phyloP scores from a whole-genome alignment of 345 rosid species.

The Aegle marmelos region DNA sequence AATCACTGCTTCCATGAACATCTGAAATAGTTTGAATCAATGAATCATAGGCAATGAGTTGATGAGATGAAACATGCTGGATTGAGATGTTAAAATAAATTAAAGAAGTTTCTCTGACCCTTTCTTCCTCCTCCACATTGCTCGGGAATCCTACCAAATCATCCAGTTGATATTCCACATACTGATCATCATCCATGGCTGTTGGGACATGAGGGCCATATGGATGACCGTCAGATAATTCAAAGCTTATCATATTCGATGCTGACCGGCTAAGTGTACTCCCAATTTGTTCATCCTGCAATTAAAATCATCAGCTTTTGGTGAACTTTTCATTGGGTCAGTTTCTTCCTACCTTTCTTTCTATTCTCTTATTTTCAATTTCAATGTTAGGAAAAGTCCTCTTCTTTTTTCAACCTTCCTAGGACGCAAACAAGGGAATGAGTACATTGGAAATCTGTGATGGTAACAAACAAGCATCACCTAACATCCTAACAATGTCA shows the following conservation, averaged over 20 bases:
- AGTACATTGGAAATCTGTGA: not conserved
- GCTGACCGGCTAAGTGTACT: constrained; percentile 52
- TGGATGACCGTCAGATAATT: constrained; percentile 62
- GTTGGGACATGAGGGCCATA: constrained; percentile 56
- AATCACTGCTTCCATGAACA: constrained; percentile 84
- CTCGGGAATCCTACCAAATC: constrained; percentile 77
- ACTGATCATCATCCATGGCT: constrained; percentile 63
- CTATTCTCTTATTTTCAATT: not conserved
- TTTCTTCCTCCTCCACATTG: constrained; percentile 78
- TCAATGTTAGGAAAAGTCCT: not conserved
- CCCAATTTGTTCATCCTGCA: constrained; percentile 52
- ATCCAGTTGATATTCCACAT: constrained; percentile 77
- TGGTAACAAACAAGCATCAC: not conserved
- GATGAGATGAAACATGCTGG: not conserved
- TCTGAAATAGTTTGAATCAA: constrained; percentile 41
- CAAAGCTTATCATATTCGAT: constrained; percentile 82
- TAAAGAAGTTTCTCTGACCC: constrained; percentile 38
- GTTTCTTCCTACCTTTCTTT: not conserved
- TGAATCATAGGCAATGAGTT: not conserved
- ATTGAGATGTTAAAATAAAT: not conserved
- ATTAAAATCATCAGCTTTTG: constrained; percentile 13
- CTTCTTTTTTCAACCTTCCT: not conserved
- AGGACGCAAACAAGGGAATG: not conserved
- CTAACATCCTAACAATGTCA: not conserved
- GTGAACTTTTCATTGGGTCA: constrained; percentile 4